Base-by-base conservation (phyloP, 805 yeast species). In the Wickerhamiella musiphila region DNA sequence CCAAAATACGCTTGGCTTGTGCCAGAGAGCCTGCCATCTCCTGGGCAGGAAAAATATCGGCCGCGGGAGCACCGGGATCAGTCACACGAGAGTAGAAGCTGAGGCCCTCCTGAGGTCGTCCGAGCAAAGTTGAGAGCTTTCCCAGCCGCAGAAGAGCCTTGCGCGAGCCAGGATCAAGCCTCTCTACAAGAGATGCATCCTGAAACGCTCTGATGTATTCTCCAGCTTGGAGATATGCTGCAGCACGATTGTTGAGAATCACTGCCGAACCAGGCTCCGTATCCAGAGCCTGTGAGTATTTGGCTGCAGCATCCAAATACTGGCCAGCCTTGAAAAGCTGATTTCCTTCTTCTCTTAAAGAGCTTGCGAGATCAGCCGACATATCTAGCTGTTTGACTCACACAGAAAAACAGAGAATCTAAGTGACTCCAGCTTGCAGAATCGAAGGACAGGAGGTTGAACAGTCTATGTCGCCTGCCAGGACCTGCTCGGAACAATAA, bases 341-440 rank as follows among this genome's bases (percentile, higher is more conserved):
- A 38, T 59, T 59, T 20, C 65, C 65, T 31, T 51, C 44, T 27
- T 46, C 50, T 33, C 56, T 53, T 31, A 49, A 47, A n/a, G n/a
- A n/a, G n/a, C n/a, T n/a, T n/a, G n/a, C n/a, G n/a, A n/a, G n/a
- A n/a, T n/a, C n/a, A n/a, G n/a, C n/a, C n/a, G n/a, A n/a, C n/a
- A n/a, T n/a, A n/a, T n/a, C n/a, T n/a, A n/a, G n/a, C n/a, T n/a
- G n/a, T n/a, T n/a, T n/a, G n/a, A n/a, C n/a, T n/a, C n/a, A n/a
- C n/a, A n/a, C n/a, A n/a, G n/a, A n/a, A n/a, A n/a, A n/a, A n/a
- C n/a, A n/a, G n/a, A n/a, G n/a, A n/a, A n/a, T n/a, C n/a, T n/a
- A n/a, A n/a, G n/a, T n/a, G n/a, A n/a, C n/a, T n/a, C n/a, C n/a
- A n/a, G n/a, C n/a, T n/a, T n/a, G n/a, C n/a, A n/a, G n/a, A n/a